Conservation (phyloP, 139 green algal species). For the Raphidocelis subcapitata region DNA sequence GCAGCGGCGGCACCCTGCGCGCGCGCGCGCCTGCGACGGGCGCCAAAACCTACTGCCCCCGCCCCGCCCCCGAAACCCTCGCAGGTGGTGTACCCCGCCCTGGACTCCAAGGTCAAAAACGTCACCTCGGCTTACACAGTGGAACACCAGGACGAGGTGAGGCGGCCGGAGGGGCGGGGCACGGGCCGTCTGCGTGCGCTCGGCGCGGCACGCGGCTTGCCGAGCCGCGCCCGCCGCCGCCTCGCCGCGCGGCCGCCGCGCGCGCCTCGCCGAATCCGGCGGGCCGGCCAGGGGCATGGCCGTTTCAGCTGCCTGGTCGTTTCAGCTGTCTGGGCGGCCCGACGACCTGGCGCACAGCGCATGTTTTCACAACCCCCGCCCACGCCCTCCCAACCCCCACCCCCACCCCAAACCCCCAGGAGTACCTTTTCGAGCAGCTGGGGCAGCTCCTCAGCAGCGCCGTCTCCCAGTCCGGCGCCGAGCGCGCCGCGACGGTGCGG, state of each 20-base stretch:
- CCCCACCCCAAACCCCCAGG: too few relatives aligned
- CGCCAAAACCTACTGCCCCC: not conserved
- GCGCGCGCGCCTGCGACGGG: not conserved
- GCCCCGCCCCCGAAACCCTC: not conserved
- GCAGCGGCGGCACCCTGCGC: not conserved
- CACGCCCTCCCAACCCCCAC: too few relatives aligned
- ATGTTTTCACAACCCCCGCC: too few relatives aligned
- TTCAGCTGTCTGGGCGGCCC: too few relatives aligned
- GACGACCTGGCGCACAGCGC: too few relatives aligned
- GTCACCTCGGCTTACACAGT: slow-evolving; percentile 86
- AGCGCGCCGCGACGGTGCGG: slow-evolving; percentile 55
- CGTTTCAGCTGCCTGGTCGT: too few relatives aligned
- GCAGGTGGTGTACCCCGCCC: slow-evolving; percentile 88
- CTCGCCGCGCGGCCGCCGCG: too few relatives aligned
- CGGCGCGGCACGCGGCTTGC: too few relatives aligned
- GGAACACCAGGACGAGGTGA: slow-evolving; percentile 89
- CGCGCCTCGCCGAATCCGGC: too few relatives aligned
- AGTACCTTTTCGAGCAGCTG: slow-evolving; percentile 88
- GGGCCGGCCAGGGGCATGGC: too few relatives aligned
- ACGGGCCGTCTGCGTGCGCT: not conserved
- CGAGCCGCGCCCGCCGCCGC: too few relatives aligned
- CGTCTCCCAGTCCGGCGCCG: slow-evolving; percentile 38
- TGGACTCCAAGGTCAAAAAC: slow-evolving; percentile 90
- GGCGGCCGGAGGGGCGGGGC: not conserved
- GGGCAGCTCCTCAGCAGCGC: slow-evolving; percentile 57